These are phyloP conservation scores for Rhodotorula toruloides DNA, from an alignment of 768 basidiomycete genomes.

Conservation along the genomic window DNA sequence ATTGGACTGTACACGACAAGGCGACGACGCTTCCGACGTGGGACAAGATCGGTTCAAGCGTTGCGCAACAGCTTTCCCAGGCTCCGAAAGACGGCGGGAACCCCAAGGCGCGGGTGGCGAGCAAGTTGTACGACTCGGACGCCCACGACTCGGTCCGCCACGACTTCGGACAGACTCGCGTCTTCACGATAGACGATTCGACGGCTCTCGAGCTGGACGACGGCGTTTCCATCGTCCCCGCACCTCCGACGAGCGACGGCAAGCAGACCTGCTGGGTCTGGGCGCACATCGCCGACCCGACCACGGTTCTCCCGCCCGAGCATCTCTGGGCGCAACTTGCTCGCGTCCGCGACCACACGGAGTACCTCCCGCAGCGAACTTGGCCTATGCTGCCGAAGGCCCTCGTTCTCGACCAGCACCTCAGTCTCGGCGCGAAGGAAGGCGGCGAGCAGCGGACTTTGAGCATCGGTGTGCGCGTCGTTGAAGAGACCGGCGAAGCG, in stretches of 20 bases:
- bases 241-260: slow-evolving; percentile 51
- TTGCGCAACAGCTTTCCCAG: slow-evolving; percentile 9
- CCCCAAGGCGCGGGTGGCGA: not conserved
- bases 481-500: slow-evolving; percentile 57
- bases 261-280: slow-evolving; percentile 71
- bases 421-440: slow-evolving; percentile 50
- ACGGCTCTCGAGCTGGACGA: slow-evolving; percentile 85
- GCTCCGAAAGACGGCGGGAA: not conserved
- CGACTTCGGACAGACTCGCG: slow-evolving; percentile 74
- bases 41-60: not conserved
- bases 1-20: slow-evolving; percentile 52
- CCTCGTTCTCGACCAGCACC: slow-evolving; percentile 26
- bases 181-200: slow-evolving; percentile 80
- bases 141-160: slow-evolving; percentile 66
- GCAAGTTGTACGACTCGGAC: slow-evolving; percentile 50
- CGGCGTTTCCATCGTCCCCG: slow-evolving; percentile 75
- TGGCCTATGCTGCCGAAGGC: slow-evolving; percentile 67
- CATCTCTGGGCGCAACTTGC: slow-evolving; percentile 63
- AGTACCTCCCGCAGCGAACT: slow-evolving; percentile 63
- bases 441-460: slow-evolving; percentile 58
- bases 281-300: slow-evolving; percentile 89
- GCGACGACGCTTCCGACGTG: slow-evolving; percentile 42
- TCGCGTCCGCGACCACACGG: slow-evolving; percentile 52
- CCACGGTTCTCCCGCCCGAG: slow-evolving; percentile 64
- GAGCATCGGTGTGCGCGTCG: slow-evolving; percentile 72